Percentiles rank a stretch among this genome's conserved stretches.
These are phyloP conservation scores for Pontederia crassipes DNA, from an alignment of 176 grass and related monocot genomes.

Conservation along the genomic window DNA sequence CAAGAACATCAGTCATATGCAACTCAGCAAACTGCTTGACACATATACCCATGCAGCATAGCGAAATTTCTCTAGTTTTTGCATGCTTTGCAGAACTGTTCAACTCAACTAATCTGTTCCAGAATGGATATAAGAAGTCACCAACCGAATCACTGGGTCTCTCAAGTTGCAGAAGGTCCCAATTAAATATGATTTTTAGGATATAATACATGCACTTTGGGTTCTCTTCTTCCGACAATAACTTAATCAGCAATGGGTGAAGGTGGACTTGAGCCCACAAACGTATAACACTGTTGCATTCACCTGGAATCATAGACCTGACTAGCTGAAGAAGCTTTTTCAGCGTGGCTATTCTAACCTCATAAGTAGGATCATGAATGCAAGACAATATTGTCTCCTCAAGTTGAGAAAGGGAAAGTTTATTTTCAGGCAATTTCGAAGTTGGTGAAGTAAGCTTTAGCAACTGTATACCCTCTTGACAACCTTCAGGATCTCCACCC, in stretches of 20 bases:
- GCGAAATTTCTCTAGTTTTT: constrained; percentile 70
- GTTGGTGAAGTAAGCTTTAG: constrained; percentile 31
- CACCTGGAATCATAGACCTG: constrained; percentile 35
- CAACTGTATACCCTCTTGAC: constrained; percentile 37
- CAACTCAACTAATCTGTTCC: constrained; percentile 79
- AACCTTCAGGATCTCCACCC: constrained; percentile 32
- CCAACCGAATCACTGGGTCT: constrained; percentile 24
- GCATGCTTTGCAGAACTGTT: constrained; percentile 41
- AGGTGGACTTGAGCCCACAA: constrained; percentile 60
- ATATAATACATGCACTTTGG: constrained; percentile 83
- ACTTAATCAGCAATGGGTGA: constrained; percentile 39
- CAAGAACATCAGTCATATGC: constrained; percentile 26
- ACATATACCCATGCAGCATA: constrained; percentile 89
- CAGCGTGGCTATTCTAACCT: constrained; percentile 73
- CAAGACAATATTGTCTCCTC: constrained; percentile 64
- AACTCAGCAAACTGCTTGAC: constrained; percentile 60
- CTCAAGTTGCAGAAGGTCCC: constrained; percentile 39
- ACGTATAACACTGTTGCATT: constrained; percentile 38
- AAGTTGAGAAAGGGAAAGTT: constrained; percentile 37
- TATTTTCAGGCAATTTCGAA: constrained; percentile 23
- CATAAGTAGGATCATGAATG: constrained; percentile 59
- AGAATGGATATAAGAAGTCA: constrained; percentile 46
- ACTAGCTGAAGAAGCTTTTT: constrained; percentile 76
- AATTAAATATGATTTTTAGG: constrained; percentile 76
- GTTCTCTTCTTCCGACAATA: constrained; percentile 61